Base-by-base conservation (phyloP, 306 rosid species). In the Echinosophora koreensis region DNA sequence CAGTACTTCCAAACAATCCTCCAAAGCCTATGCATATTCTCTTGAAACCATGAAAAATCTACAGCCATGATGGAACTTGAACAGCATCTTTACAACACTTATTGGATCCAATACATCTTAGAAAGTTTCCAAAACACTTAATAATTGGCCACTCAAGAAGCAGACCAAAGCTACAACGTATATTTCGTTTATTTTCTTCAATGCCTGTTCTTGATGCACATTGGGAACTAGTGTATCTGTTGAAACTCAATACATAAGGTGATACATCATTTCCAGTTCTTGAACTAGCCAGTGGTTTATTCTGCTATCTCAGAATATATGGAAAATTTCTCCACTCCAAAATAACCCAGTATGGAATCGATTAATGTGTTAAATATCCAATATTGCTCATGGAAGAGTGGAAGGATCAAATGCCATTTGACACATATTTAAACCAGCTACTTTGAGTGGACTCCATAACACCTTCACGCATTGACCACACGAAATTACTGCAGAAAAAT, bases 401-500 rank as follows among this genome's bases (percentile, higher is more conserved):
- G 84, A 70, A 71, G 77, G 77, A 79, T 62, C 82, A 82, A 78
- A 44, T 65, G 73, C 65, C 80, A 51, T 65, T 85, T 56, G 81
- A 61, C 78, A 74, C 81, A 71, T 47, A 71, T 77, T 82, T 56
- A 78, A 80, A 79, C 68, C 80, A 69, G 88, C 82, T 82, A 85
- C 88, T 85, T 85, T 52, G 84, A 47, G 38, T 64, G 86, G 59
- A 79, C 74, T 82, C 76, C 74, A 82, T 71, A 82, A 58, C 77
- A 82, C 71, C 86, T 85, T 76, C 84, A 27, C 35, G 80, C 84
- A 76, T 66, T 78, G 86, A 71, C 66, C 86, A 71, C 79, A 71
- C 15, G 65, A 74, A 76, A 57, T 85, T 85, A 85, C 89, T 85
- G 86, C 86, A 85, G 88, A 85, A 85, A 83, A 82, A 85, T 65